Evolutionary conservation across 1,284 basidiomycete species (phyloP), one percentile per base, ranked within the genome.

Genomic region (Austroboletus sp.): DNA sequence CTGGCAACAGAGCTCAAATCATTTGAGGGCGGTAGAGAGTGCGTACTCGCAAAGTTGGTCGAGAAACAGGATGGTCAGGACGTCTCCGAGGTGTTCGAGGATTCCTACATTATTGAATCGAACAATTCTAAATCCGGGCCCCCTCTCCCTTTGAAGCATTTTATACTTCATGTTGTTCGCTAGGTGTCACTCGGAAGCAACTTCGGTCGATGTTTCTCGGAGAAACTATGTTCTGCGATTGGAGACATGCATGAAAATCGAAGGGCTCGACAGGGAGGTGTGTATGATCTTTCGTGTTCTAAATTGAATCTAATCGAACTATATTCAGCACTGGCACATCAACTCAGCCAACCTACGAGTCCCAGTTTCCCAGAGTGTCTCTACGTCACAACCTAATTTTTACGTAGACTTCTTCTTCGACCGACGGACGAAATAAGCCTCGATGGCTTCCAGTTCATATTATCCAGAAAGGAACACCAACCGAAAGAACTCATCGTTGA

Each of bases 121-220:
- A n/a, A n/a, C n/a, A n/a, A n/a, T n/a, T n/a, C n/a, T n/a, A n/a
- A n/a, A n/a, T n/a, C n/a, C n/a, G n/a, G n/a, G n/a, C n/a, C n/a
- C n/a, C n/a, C n/a, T n/a, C n/a, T n/a, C n/a, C n/a, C n/a, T n/a
- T n/a, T n/a, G n/a, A n/a, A n/a, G n/a, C 25, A 6, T n/a, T 9
- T 33, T 10, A 2, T 12, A 6, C 8, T 11, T 26, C 9, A 4
- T 17, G 2, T 37, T 29, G 35, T 23, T 6, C 30, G 6, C 13
- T n/a, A 58, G 53, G 65, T 3, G 32, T 45, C 15, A 65, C 71
- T n/a, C 63, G 73, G 39, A 75, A 76, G 46, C 58, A 63, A 26
- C 63, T 75, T 7, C 70, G 69, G 0, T 50, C 76, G 17, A 50
- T 63, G 0, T 76, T 78, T 47, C 44, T 72, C 1, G 76, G 76